A percentile compares a stretch with the other conserved stretches of the same genome.
Conservation (phyloP, 345 rosid genomes). For the Lepidium didymum region DNA sequence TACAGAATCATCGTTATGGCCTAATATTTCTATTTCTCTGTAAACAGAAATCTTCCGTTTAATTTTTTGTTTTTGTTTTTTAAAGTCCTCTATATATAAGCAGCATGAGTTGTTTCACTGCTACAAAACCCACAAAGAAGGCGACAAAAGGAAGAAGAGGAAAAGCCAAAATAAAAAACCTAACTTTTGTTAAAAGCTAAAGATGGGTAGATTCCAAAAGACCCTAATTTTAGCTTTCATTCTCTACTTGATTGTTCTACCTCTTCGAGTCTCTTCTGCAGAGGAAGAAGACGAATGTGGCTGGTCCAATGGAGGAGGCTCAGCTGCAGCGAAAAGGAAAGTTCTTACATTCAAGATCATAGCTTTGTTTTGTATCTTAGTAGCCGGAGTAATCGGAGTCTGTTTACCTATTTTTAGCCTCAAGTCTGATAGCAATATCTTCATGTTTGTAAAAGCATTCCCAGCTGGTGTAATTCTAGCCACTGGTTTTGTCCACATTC, state of each 20-base stretch:
- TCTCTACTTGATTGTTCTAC: neutral
- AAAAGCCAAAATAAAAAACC: neutral
- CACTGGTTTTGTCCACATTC: slow-evolving; percentile 61
- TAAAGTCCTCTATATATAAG: neutral
- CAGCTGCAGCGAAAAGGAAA: slow-evolving; percentile 7
- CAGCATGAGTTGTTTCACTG: slow-evolving; percentile 11
- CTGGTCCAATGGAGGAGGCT: slow-evolving; percentile 2
- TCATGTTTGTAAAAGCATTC: slow-evolving; percentile 57
- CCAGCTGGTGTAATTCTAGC: slow-evolving; percentile 64
- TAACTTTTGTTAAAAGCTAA: slow-evolving; percentile 11
- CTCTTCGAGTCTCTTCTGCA: slow-evolving; percentile 13
- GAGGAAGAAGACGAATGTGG: slow-evolving; percentile 16
- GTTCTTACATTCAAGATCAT: slow-evolving; percentile 35
- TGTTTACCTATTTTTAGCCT: slow-evolving; percentile 44
- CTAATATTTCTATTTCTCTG: neutral
- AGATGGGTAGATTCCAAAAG: slow-evolving; percentile 8
- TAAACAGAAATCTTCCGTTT: too few relatives aligned
- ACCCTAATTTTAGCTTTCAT: neutral
- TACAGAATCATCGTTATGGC: neutral
- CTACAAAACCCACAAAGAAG: neutral
- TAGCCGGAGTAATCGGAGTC: slow-evolving; percentile 50
- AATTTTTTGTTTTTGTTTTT: too few relatives aligned
- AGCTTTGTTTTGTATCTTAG: slow-evolving; percentile 47
- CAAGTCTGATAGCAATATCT: slow-evolving; percentile 44
- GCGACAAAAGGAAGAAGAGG: neutral